Percentiles rank a stretch among this genome's conserved stretches.
These are phyloP conservation scores for Trichoderma parareesei DNA, from an alignment of 495 filamentous ascomycete species.

Conservation along the genomic window DNA sequence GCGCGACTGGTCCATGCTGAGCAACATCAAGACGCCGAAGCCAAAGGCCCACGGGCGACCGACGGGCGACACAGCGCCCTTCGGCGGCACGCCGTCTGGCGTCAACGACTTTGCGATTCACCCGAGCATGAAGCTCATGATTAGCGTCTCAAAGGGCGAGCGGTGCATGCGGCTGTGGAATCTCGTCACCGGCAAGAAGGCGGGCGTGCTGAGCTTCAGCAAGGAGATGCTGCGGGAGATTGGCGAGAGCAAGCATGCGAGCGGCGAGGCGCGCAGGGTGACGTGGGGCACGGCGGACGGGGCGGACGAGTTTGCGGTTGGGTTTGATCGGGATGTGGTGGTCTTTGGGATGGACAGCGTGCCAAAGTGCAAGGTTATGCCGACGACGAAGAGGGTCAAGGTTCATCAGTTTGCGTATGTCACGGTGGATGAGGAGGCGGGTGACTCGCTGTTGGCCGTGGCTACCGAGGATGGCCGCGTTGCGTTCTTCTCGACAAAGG, in stretches of 20 bases:
- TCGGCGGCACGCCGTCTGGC: slow-evolving; percentile 78
- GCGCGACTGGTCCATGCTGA: slow-evolving; percentile 82
- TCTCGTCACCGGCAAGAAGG: slow-evolving; percentile 90
- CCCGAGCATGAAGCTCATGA: slow-evolving; percentile 90
- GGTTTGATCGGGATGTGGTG: slow-evolving; percentile 76
- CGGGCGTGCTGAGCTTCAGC: slow-evolving; percentile 79
- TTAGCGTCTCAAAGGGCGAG: slow-evolving; percentile 83
- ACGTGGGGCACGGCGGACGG: slow-evolving; percentile 64
- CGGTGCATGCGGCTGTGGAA: slow-evolving; percentile 93
- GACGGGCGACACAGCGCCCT: slow-evolving; percentile 78
- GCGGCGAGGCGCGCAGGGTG: slow-evolving; percentile 77
- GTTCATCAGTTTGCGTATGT: slow-evolving; percentile 75
- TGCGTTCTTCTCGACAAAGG: slow-evolving; percentile 68
- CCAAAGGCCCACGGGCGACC: slow-evolving; percentile 77
- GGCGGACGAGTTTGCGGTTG: slow-evolving; percentile 76
- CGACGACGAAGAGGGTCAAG: slow-evolving; percentile 58
- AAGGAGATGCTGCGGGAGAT: slow-evolving; percentile 56
- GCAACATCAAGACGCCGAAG: slow-evolving; percentile 82
- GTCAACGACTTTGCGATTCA: slow-evolving; percentile 95
- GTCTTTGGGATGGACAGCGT: slow-evolving; percentile 84
- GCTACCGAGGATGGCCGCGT: slow-evolving; percentile 92
- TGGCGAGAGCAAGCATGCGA: slow-evolving; percentile 66
- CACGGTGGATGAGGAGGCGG: slow-evolving; percentile 34
- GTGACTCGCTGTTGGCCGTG: slow-evolving; percentile 53
- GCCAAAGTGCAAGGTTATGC: slow-evolving; percentile 61